Evolutionary conservation across 805 yeast genomes (phyloP), one percentile per base, ranked within the genome.

Genomic region (Pichia exigua): DNA sequence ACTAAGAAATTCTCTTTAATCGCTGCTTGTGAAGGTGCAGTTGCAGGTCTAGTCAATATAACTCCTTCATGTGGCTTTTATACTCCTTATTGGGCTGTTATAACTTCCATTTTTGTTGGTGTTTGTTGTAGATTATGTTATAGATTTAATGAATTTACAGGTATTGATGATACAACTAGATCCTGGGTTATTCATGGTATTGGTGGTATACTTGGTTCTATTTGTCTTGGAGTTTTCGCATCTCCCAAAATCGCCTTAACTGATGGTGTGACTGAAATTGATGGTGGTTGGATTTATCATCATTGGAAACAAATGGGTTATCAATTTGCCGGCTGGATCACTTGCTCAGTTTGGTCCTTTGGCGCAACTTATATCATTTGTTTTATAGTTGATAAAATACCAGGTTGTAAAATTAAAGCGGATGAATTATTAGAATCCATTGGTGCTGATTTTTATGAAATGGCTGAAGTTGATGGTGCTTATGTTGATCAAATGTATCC

Each of bases 401-500:
- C 83, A 12, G 81, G 81, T 4, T 64, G 70, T 49, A 65, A 72
- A 51, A 62, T 78, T 57, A 73, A 77, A 61, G 76, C 73, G 9
- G 45, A 65, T 21, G 72, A 65, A 20, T 79, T 72, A 56, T 78
- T 66, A 22, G 82, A 78, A 61, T 73, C 69, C 42, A 66, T 73
- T 71, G 82, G 82, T 32, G 70, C 77, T 70, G 82, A 77, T 58
- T 57, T 68, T 47, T 70, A 58, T 48, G 81, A 77, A 57, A 74
- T 77, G 77, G 73, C 73, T n/a, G 82, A 77, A 50, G 59, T 67
- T 28, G 77, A 73, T 57, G 68, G 70, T 40, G 35, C 42, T n/a
- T 66, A 53, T 9, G 50, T 50, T 20, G 60, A 59, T 45, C 55
- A 47, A 32, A 49, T 51, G 40, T 52, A 47, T 22, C 55, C 51